Conservation (phyloP, 164 flowering plant species). For the Annona squamosa region DNA sequence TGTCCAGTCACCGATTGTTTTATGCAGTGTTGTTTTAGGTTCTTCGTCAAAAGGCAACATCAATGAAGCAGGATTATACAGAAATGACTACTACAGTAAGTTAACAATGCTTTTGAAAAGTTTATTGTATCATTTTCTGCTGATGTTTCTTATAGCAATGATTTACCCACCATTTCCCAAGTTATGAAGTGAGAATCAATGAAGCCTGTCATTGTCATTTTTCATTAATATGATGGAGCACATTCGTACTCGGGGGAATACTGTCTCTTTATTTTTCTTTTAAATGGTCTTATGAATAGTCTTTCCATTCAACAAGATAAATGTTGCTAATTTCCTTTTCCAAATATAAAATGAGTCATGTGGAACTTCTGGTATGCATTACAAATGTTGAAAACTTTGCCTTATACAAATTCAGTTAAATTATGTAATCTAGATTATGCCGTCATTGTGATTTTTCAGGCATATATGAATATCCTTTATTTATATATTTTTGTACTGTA, state of each 20-base stretch:
- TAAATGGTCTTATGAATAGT: too few relatives aligned
- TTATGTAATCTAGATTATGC: too few relatives aligned
- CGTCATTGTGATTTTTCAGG: too few relatives aligned
- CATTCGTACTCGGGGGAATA: neutral
- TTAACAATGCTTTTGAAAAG: constrained; percentile 5
- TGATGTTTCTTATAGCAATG: neutral
- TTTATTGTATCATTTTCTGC: neutral
- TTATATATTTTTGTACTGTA: too few relatives aligned
- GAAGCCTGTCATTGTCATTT: neutral
- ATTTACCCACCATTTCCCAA: neutral
- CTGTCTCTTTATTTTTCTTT: neutral
- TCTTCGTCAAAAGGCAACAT: constrained; percentile 93
- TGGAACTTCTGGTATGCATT: too few relatives aligned
- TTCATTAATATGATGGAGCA: neutral
- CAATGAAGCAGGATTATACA: constrained; percentile 96
- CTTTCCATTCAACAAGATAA: too few relatives aligned
- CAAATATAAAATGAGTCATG: too few relatives aligned
- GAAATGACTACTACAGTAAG: constrained; percentile 80
- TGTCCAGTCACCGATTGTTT: constrained; percentile 19
- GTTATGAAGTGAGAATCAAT: neutral
- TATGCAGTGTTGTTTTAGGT: constrained; percentile 63
- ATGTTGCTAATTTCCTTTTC: too few relatives aligned
- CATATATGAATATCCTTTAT: too few relatives aligned
- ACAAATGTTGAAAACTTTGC: too few relatives aligned
- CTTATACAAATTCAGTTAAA: too few relatives aligned